Base-by-base conservation (phyloP, 176 grass and related monocot genomes). In the Elaeis guineensis region DNA sequence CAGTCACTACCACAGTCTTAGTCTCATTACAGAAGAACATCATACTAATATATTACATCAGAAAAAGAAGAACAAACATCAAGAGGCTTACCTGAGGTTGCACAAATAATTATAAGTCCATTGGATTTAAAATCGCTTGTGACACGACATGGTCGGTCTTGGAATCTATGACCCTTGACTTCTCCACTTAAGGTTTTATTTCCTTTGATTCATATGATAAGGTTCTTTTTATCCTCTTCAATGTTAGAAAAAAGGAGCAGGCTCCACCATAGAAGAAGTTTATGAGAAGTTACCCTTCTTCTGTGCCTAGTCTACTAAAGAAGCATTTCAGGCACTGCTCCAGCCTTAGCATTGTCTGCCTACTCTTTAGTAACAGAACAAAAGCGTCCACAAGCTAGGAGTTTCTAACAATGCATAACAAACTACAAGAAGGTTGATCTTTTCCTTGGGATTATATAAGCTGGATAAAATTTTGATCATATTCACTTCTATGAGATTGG, bases 171-270 rank as follows among this genome's bases (percentile, higher is more conserved):
- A 65, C 22, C 63, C 48, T 65, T 65, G 63, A 65, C 63, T 65
- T 65, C 63, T 22, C 63, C 63, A 65, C 63, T 65, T 16, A 53
- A 21, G 20, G 48, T 14, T 16, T 25, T 28, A 49, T 7, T 19
- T 26, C 52, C 63, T 52, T 65, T 65, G 63, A 65, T 65, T 49
- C 22, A 26, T 52, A 65, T 65, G 22, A 63, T 63, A 32, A 52
- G 21, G 21, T n/a, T 20, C 48, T 25, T 50, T n/a, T 65, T 9
- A 21, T 55, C 52, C 23, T 54, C n/a, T 44, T 12, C 52, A 53
- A 52, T 21, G 20, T 49, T 28, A 64, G 66, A 48, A 70, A 70
- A 70, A 77, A 67, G 18, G 30, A 77, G 5, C 50, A 70, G 49
- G 69, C 50, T 32, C 50, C 24, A 58, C 25, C 21, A 65, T 61